These are phyloP conservation scores for Thymus mandschuricus DNA, from an alignment of 257 asterid genomes.

Conservation along the genomic window DNA sequence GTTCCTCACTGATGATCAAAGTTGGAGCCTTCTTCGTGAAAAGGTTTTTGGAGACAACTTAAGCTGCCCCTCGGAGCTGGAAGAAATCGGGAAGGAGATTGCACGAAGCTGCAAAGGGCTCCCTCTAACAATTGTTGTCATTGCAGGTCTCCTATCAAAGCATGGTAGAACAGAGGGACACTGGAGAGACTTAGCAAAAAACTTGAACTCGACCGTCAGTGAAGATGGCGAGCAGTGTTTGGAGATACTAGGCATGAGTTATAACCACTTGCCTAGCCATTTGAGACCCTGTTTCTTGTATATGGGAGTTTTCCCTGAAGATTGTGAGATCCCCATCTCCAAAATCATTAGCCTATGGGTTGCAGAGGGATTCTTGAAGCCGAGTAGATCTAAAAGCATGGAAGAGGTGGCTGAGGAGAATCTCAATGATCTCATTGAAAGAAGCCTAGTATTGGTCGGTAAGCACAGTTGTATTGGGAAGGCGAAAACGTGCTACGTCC, in stretches of 20 bases:
- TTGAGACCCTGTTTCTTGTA: conserved; percentile 28
- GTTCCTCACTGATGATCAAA: neutral
- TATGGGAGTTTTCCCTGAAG: neutral
- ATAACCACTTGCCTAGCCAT: conserved; percentile 27
- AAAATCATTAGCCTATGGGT: neutral
- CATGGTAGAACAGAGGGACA: neutral
- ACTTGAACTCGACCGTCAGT: too few relatives aligned
- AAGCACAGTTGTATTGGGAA: neutral
- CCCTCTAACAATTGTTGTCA: conserved; percentile 25
- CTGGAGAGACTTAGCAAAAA: neutral
- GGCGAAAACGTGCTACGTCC: neutral
- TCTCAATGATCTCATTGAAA: neutral
- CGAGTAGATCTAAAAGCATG: neutral
- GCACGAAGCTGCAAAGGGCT: conserved; percentile 32
- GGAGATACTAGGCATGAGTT: conserved; percentile 26
- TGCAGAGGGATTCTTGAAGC: neutral
- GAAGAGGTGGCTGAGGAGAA: neutral
- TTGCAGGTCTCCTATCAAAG: neutral
- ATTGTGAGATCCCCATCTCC: neutral
- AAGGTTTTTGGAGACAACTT: conserved; percentile 18
- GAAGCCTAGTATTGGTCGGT: neutral
- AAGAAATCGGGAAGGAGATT: conserved; percentile 26
- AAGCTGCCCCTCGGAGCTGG: neutral
- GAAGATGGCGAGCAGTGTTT: conserved; percentile 3
- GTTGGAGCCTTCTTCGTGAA: conserved; percentile 21